Evolutionary conservation across 2,329 filamentous ascomycete species (phyloP).

Genomic region (Metarhizium rileyi): DNA sequence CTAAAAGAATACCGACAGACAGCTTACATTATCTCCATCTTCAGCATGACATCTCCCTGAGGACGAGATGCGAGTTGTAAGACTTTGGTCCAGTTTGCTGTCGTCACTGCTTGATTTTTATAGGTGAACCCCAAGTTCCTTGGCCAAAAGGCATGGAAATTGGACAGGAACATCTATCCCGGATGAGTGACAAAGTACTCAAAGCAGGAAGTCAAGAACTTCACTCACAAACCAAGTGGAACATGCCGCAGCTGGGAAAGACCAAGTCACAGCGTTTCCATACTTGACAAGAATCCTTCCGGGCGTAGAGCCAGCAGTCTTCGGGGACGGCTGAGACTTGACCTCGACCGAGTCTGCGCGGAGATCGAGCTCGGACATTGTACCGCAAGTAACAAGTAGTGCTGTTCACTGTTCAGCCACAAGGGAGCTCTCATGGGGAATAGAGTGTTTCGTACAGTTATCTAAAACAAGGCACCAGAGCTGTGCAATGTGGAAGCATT

Average conservation of each 20-base stretch:
- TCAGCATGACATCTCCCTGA: slow-evolving; percentile 14
- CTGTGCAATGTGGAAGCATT: slow-evolving; percentile 39
- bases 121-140: slow-evolving; percentile 26
- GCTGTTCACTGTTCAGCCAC: slow-evolving; percentile 11
- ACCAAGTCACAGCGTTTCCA: slow-evolving; percentile 27
- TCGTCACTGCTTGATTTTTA: slow-evolving; percentile 18
- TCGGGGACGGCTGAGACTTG: slow-evolving; percentile 18
- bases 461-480: slow-evolving; percentile 37
- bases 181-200: slow-evolving; percentile 5
- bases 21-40: slow-evolving; percentile 13
- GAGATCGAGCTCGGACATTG: slow-evolving; percentile 23
- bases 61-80: slow-evolving; percentile 16
- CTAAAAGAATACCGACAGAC: background rate
- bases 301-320: slow-evolving; percentile 7
- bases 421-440: background rate
- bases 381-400: slow-evolving; percentile 32
- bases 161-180: slow-evolving; percentile 26
- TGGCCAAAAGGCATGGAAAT: slow-evolving; percentile 35
- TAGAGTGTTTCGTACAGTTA: slow-evolving; percentile 27
- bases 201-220: background rate
- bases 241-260: slow-evolving; percentile 28
- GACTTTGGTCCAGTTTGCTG: slow-evolving; percentile 20
- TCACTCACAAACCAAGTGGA: slow-evolving; percentile 34
- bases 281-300: slow-evolving; percentile 25
- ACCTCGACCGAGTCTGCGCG: slow-evolving; percentile 23